phyloP scores from a whole-genome alignment of 352 stramenopile genomes.

The Elongisporangium anandrum region DNA sequence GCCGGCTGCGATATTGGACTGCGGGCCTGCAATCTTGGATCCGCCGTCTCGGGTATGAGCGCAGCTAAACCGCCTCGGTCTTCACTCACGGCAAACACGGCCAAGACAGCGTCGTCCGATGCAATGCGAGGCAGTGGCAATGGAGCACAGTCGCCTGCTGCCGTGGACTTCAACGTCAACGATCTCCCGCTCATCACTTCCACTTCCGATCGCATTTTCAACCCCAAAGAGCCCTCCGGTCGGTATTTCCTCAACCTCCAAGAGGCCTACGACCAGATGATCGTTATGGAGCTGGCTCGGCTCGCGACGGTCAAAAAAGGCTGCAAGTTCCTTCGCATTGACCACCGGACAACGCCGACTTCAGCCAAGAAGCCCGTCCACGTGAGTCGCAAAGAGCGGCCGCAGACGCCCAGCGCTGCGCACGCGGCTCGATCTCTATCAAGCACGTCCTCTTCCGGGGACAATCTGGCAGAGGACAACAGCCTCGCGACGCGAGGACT shows the following conservation, averaged over 20 bases:
- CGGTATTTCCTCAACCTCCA: conserved; percentile 60
- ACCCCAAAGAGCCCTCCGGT: conserved; percentile 62
- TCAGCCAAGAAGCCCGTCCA: conserved; percentile 31
- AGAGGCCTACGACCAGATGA: conserved; percentile 79
- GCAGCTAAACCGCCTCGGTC: conserved; percentile 1
- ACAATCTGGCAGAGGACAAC: conserved; percentile 24
- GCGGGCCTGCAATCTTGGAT: conserved; percentile 52
- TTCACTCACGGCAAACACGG: neutral
- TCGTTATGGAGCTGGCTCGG: conserved; percentile 67
- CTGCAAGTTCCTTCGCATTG: conserved; percentile 59
- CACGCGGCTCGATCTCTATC: neutral
- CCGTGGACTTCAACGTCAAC: conserved; percentile 24
- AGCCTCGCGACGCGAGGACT: conserved; percentile 50
- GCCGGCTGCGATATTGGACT: conserved; percentile 55
- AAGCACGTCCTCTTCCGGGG: too few relatives aligned
- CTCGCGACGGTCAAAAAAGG: conserved; percentile 69
- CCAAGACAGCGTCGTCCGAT: neutral
- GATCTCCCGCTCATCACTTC: conserved; percentile 39
- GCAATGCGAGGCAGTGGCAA: neutral
- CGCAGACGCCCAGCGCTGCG: neutral
- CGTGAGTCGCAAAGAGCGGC: conserved; percentile 46
- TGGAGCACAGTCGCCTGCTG: neutral
- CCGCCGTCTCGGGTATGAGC: conserved; percentile 15
- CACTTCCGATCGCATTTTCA: conserved; percentile 46
- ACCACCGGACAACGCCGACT: conserved; percentile 31